phyloP scores from a whole-genome alignment of 2,329 filamentous ascomycete genomes.

The Phaeosphaeria sp. region DNA sequence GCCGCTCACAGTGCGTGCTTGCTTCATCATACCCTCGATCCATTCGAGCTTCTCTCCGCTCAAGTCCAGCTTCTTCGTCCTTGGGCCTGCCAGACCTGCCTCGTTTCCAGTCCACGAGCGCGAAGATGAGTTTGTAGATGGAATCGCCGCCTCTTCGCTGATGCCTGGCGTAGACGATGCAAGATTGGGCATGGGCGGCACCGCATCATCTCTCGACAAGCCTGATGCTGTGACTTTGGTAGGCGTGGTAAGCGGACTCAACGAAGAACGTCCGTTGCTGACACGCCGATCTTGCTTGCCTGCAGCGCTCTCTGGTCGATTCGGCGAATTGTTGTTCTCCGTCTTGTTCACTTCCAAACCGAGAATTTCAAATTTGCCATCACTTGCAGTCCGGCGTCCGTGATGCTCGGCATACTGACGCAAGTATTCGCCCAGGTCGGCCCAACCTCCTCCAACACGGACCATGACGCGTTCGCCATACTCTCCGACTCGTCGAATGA shows the following conservation, averaged over 20 bases:
- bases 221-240: constrained; percentile 25
- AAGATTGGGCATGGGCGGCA: constrained; percentile 33
- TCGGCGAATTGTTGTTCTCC: constrained; percentile 25
- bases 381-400: constrained; percentile 70
- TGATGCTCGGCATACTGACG: constrained; percentile 94
- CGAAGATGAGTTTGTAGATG: constrained; percentile 37
- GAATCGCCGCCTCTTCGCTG: constrained; percentile 30
- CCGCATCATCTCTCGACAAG: constrained; percentile 27
- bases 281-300: constrained; percentile 34
- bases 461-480: constrained; percentile 95
- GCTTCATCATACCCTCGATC: constrained; percentile 84
- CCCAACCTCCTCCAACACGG: constrained; percentile 97
- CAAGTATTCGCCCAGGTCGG: constrained; percentile 92
- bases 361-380: constrained; percentile 63
- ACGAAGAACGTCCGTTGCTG: constrained; percentile 24
- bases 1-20: constrained; percentile 74
- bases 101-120: constrained; percentile 48
- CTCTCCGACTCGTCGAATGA: constrained; percentile 91
- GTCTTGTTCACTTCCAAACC: constrained; percentile 50
- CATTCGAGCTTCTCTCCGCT: constrained; percentile 76
- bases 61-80: constrained; percentile 68
- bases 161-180: constrained; percentile 32
- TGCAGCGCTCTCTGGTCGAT: constrained; percentile 37
- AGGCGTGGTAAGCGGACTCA: constrained; percentile 39
- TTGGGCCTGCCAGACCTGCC: constrained; percentile 75